Conservation (phyloP, 176 grass and related monocot species). For the Hyparrhenia diplandra region DNA sequence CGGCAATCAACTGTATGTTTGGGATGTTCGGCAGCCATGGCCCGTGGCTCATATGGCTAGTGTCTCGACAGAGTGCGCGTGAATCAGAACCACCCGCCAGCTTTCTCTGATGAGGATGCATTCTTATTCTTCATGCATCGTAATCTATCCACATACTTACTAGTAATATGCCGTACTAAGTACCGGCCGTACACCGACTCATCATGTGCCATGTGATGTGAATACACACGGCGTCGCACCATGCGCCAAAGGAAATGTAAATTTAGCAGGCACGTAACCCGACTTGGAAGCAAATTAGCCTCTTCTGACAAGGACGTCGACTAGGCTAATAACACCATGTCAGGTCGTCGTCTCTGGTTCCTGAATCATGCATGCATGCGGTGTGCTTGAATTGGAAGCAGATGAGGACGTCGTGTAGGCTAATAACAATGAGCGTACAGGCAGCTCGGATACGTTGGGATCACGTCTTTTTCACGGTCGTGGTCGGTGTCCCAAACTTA, state of each 20-base stretch:
- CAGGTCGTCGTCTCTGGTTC: background rate
- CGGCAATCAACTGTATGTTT: constrained; percentile 2
- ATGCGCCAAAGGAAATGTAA: background rate
- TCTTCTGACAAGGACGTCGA: background rate
- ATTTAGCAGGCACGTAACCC: background rate
- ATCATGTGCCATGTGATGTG: no score
- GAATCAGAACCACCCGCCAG: background rate
- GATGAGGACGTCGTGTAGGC: no score
- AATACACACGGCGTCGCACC: no score
- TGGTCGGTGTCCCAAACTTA: background rate
- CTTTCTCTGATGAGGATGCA: no score
- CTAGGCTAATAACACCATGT: background rate
- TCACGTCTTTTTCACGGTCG: background rate
- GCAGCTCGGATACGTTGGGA: no score
- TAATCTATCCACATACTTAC: background rate
- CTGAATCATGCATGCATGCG: background rate
- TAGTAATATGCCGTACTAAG: background rate
- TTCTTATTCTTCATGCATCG: no score
- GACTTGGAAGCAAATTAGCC: background rate
- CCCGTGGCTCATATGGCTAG: background rate
- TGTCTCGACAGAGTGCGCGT: background rate
- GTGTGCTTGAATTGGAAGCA: background rate
- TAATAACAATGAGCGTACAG: no score
- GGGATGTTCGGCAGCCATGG: background rate
- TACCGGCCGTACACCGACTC: background rate